Evolutionary conservation across 495 filamentous ascomycete genomes (phyloP).

Genomic region (Daldinia childiae): DNA sequence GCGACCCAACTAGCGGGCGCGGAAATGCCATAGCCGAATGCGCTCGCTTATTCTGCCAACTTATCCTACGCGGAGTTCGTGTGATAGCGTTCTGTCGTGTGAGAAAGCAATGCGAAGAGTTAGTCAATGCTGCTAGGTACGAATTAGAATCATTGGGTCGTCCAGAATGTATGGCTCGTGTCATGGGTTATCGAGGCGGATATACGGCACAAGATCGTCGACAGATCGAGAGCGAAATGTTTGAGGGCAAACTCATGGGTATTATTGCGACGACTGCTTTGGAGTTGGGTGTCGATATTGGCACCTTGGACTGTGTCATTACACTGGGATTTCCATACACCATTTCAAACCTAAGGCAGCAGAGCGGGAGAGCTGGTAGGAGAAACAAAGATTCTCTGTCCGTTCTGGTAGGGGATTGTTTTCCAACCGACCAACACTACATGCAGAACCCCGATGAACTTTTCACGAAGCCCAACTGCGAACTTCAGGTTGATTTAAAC

Average conservation of each 20-base stretch:
- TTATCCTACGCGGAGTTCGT: slow-evolving; percentile 86
- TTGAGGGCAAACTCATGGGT: slow-evolving; percentile 90
- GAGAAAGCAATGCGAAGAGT: slow-evolving; percentile 84
- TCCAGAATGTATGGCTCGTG: slow-evolving; percentile 74
- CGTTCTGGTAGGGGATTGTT: slow-evolving; percentile 89
- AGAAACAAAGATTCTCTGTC: slow-evolving; percentile 94
- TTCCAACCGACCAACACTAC: slow-evolving; percentile 93
- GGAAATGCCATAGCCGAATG: slow-evolving; percentile 85
- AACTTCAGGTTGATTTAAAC: slow-evolving; percentile 86
- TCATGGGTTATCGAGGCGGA: slow-evolving; percentile 96
- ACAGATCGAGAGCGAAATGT: slow-evolving; percentile 94
- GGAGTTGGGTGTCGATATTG: slow-evolving; percentile 95
- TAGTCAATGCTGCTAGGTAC: slow-evolving; percentile 80
- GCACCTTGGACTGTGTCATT: slow-evolving; percentile 91
- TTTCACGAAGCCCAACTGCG: slow-evolving; percentile 91
- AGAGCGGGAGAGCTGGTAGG: slow-evolving; percentile 91
- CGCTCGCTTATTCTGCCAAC: slow-evolving; percentile 86
- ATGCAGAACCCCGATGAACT: slow-evolving; percentile 97
- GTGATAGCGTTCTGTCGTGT: slow-evolving; percentile 95
- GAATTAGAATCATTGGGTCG: slow-evolving; percentile 79
- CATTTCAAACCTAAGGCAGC: slow-evolving; percentile 92
- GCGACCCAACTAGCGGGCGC: slow-evolving; percentile 85
- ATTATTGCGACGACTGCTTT: slow-evolving; percentile 94
- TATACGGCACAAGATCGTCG: slow-evolving; percentile 95
- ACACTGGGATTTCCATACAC: slow-evolving; percentile 95